A percentile compares a stretch with the other conserved stretches of the same genome.
Evolutionary conservation across 805 yeast species (phyloP).

Genomic region (Sugiyamaella smithiae): DNA sequence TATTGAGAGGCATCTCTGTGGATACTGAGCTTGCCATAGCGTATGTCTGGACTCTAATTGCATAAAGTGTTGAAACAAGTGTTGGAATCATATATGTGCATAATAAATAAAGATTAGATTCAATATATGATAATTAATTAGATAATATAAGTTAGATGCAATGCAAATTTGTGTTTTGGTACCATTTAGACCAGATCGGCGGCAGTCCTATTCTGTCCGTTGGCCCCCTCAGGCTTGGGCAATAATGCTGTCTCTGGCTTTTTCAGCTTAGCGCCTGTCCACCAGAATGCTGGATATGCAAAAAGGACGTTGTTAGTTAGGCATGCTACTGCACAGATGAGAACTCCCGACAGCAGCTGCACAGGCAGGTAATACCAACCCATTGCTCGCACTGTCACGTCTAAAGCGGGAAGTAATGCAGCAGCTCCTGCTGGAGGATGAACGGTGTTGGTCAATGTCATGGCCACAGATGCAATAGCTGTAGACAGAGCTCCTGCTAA

Average conservation of each 20-base stretch:
- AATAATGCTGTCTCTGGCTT: neutral
- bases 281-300: constrained; percentile 59
- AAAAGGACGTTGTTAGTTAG: constrained; percentile 53
- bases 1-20: too few relatives aligned
- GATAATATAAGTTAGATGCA: too few relatives aligned
- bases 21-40: too few relatives aligned
- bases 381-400: constrained; percentile 44
- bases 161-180: too few relatives aligned
- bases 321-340: constrained; percentile 50
- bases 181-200: too few relatives aligned
- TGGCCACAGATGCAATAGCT: constrained; percentile 50
- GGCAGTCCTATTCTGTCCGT: too few relatives aligned
- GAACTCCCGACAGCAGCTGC: constrained; percentile 48
- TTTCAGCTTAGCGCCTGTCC: constrained; percentile 39
- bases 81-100: too few relatives aligned
- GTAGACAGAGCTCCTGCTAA: constrained; percentile 58
- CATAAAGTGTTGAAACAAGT: too few relatives aligned
- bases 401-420: constrained; percentile 55
- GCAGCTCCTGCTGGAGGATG: constrained; percentile 77
- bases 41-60: too few relatives aligned
- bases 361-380: constrained; percentile 67
- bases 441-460: constrained; percentile 53
- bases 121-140: too few relatives aligned
- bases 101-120: too few relatives aligned
- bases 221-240: too few relatives aligned